These are phyloP conservation scores for Trichoderma atrobrunneum DNA, from an alignment of 2,329 filamentous ascomycete species.

Conservation along the genomic window DNA sequence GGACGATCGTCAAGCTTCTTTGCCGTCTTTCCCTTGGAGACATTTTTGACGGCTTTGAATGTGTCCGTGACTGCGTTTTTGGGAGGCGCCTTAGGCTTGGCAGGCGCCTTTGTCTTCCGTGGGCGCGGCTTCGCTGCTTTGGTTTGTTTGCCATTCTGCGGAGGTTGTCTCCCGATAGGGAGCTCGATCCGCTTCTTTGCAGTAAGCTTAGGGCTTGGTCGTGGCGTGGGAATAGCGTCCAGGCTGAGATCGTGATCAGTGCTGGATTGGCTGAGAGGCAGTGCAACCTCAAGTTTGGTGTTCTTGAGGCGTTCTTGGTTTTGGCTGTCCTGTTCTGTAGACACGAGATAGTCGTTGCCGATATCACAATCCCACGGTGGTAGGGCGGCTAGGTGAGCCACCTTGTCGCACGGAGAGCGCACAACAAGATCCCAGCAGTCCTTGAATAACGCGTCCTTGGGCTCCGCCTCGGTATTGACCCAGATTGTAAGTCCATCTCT, in stretches of 20 bases:
- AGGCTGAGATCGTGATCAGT: conserved; percentile 42
- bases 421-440: conserved; percentile 93
- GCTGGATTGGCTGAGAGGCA: conserved; percentile 26
- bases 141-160: conserved; percentile 22
- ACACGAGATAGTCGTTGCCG: conserved; percentile 48
- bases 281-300: conserved; percentile 33
- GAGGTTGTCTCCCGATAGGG: conserved; percentile 36
- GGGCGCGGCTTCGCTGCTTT: conserved; percentile 31
- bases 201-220: conserved; percentile 51
- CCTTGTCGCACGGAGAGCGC: conserved; percentile 80
- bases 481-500: conserved; percentile 85
- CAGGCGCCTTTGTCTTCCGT: conserved; percentile 35
- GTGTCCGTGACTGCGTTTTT: conserved; percentile 40
- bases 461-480: conserved; percentile 88
- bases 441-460: conserved; percentile 78
- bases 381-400: conserved; percentile 69
- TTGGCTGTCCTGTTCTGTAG: conserved; percentile 44
- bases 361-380: conserved; percentile 57
- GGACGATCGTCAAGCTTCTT: conserved; percentile 22
- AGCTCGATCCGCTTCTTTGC: conserved; percentile 54
- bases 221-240: conserved; percentile 56
- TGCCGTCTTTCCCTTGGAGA: conserved; percentile 23
- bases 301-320: conserved; percentile 39
- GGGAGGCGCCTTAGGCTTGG: conserved; percentile 37
- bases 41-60: conserved; percentile 46